Evolutionary conservation across 2,329 filamentous ascomycete species (phyloP).

Genomic region (Claviceps pazoutovae): DNA sequence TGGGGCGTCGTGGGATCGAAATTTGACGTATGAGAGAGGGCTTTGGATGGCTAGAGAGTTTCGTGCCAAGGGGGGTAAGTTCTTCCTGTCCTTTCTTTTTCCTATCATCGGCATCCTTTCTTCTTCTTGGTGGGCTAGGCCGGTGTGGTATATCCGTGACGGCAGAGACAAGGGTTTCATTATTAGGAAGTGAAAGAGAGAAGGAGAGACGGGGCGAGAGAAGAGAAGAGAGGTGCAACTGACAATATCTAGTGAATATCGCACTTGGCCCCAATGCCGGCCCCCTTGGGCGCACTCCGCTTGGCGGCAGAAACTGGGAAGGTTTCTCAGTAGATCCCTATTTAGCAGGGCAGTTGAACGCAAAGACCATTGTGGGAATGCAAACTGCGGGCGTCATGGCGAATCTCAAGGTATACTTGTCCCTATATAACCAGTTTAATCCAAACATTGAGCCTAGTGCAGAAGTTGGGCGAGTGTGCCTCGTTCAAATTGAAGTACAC

Average conservation of each 20-base stretch:
- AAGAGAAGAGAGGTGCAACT: not conserved
- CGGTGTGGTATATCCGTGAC: not conserved
- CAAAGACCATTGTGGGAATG: conserved; percentile 60
- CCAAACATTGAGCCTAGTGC: too few relatives aligned
- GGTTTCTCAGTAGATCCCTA: conserved; percentile 59
- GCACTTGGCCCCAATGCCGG: conserved; percentile 59
- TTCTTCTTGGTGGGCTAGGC: not conserved
- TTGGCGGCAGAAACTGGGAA: conserved; percentile 64
- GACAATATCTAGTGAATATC: conserved; percentile 43
- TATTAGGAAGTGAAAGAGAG: too few relatives aligned
- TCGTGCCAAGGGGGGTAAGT: conserved; percentile 41
- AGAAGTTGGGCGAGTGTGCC: too few relatives aligned
- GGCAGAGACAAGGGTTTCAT: not conserved
- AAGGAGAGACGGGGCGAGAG: not conserved
- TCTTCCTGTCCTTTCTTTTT: not conserved
- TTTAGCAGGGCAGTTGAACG: conserved; percentile 55
- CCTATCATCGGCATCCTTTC: not conserved
- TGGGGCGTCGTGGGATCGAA: conserved; percentile 39
- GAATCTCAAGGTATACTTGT: conserved; percentile 41
- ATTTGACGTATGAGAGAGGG: conserved; percentile 36
- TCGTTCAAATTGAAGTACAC: too few relatives aligned
- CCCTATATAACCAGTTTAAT: too few relatives aligned
- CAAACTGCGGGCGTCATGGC: conserved; percentile 70
- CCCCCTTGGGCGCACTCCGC: conserved; percentile 54
- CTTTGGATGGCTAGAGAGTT: conserved; percentile 43